Percentiles rank a stretch among this genome's conserved stretches.
Evolutionary conservation across 192 early-diverging fungal species (phyloP).

Genomic region (Backusella circina): DNA sequence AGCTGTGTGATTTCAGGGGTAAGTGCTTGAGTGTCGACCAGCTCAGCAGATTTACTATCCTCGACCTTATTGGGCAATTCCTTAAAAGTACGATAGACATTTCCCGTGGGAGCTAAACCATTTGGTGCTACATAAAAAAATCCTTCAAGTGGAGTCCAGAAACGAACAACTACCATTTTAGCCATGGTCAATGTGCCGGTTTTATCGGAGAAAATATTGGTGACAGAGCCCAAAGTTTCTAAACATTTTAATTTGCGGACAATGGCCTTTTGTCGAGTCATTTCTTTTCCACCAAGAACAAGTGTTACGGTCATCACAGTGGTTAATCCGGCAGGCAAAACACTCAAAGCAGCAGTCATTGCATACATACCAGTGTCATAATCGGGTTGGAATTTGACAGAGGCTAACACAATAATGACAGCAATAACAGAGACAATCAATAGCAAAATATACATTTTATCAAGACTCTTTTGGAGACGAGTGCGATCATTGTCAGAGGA

Average conservation of each 20-base stretch:
- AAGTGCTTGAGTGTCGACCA: conserved; percentile 11
- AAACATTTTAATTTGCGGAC: conserved; percentile 87
- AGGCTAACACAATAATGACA: conserved; percentile 81
- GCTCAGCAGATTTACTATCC: neutral
- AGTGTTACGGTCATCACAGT: conserved; percentile 92
- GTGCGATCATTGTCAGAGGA: conserved; percentile 49
- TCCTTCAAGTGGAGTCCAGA: conserved; percentile 79
- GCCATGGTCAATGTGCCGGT: conserved; percentile 91
- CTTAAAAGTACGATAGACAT: conserved; percentile 17
- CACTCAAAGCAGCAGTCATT: conserved; percentile 81
- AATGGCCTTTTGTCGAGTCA: conserved; percentile 86
- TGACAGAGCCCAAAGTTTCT: conserved; percentile 90
- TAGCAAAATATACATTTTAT: conserved; percentile 73
- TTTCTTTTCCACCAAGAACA: conserved; percentile 81
- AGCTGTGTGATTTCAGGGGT: conserved; percentile 26
- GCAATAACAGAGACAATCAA: conserved; percentile 64
- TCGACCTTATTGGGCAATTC: neutral
- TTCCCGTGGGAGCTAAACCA: conserved; percentile 59
- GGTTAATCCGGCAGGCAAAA: conserved; percentile 90
- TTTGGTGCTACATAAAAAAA: conserved; percentile 60
- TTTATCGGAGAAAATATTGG: conserved; percentile 96
- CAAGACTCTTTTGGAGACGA: conserved; percentile 61
- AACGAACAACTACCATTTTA: conserved; percentile 86
- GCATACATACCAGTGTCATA: conserved; percentile 69
- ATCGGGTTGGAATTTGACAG: conserved; percentile 57